Evolutionary conservation across 495 filamentous ascomycete genomes (phyloP).

Genomic region (Collariella sp.): DNA sequence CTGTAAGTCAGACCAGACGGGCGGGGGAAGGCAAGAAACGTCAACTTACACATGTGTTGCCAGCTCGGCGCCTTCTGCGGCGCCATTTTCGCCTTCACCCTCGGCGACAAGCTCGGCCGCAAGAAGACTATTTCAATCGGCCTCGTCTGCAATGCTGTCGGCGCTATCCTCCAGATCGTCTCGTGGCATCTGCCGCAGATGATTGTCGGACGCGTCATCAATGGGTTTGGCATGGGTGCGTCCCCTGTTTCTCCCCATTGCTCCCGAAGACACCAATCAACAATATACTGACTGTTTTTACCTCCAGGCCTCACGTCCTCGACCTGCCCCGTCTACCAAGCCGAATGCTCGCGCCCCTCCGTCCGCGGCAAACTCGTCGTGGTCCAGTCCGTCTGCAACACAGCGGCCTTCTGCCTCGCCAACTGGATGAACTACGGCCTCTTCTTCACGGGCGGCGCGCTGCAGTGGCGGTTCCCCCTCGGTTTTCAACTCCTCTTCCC

Average conservation of each 20-base stretch:
- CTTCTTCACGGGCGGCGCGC: neutral
- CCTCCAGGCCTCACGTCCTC: neutral
- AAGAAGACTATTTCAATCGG: neutral
- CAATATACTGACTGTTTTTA: no score
- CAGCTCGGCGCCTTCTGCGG: slow-evolving; percentile 1
- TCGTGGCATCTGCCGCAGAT: neutral
- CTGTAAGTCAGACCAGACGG: neutral
- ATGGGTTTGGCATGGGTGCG: slow-evolving; percentile 1
- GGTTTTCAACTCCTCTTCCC: slow-evolving; percentile 1
- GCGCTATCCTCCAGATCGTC: neutral
- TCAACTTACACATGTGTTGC: neutral
- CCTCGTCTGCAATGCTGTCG: neutral
- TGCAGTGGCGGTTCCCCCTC: neutral
- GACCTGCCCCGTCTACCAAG: slow-evolving; percentile 3
- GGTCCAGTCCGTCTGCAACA: slow-evolving; percentile 1
- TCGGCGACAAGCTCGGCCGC: neutral
- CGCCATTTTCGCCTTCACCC: slow-evolving; percentile 4
- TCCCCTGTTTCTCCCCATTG: neutral
- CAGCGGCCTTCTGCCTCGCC: slow-evolving; percentile 1
- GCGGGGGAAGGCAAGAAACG: neutral
- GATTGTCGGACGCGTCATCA: neutral
- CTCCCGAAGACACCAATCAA: no score
- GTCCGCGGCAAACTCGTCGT: slow-evolving; percentile 1
- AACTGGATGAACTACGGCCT: neutral
- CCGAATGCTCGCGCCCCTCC: neutral